phyloP scores from a whole-genome alignment of 2,329 filamentous ascomycete species.

The Colletotrichum higginsianum region DNA sequence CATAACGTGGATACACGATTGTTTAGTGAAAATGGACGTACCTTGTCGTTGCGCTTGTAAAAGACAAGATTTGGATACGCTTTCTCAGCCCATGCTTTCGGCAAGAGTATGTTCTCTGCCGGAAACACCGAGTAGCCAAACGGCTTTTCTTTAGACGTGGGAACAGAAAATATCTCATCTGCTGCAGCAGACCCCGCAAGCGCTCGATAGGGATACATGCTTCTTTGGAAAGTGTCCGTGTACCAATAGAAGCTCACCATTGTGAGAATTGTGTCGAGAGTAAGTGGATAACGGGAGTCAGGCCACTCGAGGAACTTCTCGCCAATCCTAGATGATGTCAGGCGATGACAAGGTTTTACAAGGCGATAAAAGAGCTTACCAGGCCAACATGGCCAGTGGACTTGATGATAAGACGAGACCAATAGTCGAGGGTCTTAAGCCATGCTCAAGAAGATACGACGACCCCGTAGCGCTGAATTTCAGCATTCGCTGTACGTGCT shows the following conservation, averaged over 20 bases:
- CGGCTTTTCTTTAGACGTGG: conserved; percentile 57
- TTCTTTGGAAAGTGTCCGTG: conserved; percentile 62
- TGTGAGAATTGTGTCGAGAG: conserved; percentile 62
- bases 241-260: conserved; percentile 69
- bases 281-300: conserved; percentile 55
- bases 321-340: conserved; percentile 59
- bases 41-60: conserved; percentile 4
- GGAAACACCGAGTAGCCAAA: conserved; percentile 62
- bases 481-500: conserved; percentile 2
- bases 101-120: conserved; percentile 56
- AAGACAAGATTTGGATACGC: conserved; percentile 37
- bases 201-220: conserved; percentile 56
- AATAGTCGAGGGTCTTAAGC: conserved; percentile 68
- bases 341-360: background rate
- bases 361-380: conserved; percentile 48
- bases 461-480: conserved; percentile 50
- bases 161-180: background rate
- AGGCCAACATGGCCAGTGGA: conserved; percentile 70
- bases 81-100: conserved; percentile 51
- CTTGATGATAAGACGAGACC: conserved; percentile 67
- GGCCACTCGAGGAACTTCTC: conserved; percentile 71
- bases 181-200: conserved; percentile 7
- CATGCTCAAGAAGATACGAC: conserved; percentile 68
- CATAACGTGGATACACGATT: background rate
- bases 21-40: background rate